Conservation (phyloP, 2,329 filamentous ascomycete species). For the Pseudogymnoascus sp. region DNA sequence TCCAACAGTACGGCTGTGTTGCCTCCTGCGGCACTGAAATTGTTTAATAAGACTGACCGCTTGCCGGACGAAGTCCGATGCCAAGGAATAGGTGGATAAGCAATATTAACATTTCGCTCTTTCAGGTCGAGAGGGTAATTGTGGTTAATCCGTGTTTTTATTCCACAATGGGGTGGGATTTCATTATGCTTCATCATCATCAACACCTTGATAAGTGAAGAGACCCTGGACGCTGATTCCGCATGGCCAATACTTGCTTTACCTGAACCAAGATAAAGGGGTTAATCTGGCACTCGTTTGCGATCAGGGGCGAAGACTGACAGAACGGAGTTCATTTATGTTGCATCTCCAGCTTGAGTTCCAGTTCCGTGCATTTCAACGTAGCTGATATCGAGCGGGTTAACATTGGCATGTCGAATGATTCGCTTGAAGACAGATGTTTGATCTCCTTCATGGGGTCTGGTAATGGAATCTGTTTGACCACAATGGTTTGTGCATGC, state of each 20-base stretch:
- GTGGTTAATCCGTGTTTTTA: conserved; percentile 27
- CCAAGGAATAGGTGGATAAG: conserved; percentile 16
- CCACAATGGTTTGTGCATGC: conserved; percentile 72
- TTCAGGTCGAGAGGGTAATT: conserved; percentile 26
- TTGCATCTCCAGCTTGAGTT: conserved; percentile 71
- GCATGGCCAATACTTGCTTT: conserved; percentile 21
- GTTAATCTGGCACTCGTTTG: conserved; percentile 43
- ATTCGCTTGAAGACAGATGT: conserved; percentile 60
- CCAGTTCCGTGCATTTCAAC: conserved; percentile 84
- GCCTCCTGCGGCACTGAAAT: conserved; percentile 34
- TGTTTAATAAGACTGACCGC: conserved; percentile 38
- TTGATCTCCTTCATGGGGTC: conserved; percentile 68
- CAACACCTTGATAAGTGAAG: conserved; percentile 24
- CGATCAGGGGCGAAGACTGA: conserved; percentile 3
- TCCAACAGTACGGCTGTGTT: conserved; percentile 20
- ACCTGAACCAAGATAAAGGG: conserved; percentile 33
- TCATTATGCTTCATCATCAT: conserved; percentile 22
- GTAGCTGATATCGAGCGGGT: conserved; percentile 68
- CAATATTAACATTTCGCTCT: conserved; percentile 25
- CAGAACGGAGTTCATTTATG: conserved; percentile 51
- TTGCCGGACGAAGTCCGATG: conserved; percentile 29
- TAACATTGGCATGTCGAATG: conserved; percentile 51
- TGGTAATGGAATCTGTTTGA: conserved; percentile 70
- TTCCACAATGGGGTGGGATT: conserved; percentile 22
- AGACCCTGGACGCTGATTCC: conserved; percentile 21